Base-by-base conservation (phyloP, 2,329 filamentous ascomycete species). In the Monosporascus sp. region DNA sequence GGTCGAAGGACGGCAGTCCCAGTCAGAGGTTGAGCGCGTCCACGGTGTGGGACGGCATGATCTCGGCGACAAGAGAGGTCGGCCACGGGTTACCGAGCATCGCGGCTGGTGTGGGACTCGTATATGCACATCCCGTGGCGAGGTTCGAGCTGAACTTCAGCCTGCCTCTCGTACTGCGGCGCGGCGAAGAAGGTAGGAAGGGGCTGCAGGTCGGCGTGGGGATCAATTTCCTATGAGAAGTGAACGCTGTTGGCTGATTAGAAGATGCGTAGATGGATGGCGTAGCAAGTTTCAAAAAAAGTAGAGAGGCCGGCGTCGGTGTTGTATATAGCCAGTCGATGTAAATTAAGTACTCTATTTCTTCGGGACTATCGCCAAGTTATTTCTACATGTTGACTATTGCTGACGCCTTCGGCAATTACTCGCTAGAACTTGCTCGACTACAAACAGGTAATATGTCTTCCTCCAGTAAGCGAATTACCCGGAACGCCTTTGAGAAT, bases 71-170 rank as follows among this genome's bases (percentile, higher is more conserved):
- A 14, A 77, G 76, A 5, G 87, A 93, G 56, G 73, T 97, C 17
- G 76, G 80, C 20, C 87, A 85, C 51, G 91, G 90, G 4, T 71
- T 91, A 27, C 94, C 94, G 0, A 97, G 90, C 68, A 77, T 91
- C 36, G 88, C 93, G 2, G 93, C 91, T 1, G 94, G 94, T 26
- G 74, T 97, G 14, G 94, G 94, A 0, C 75, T 99, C 22, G 92
- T 99, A 1, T 99, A 99, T 69, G 94, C 92, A 3, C 93, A 97
- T 66, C 92, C 92, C 0, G 87, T 93, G 20, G 94, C 94, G 11
- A 78, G 94, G 52, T 97, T 99, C 59, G 94, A 99, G 76, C 77
- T 99, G 61, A 99, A 99, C 73, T 96, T 99, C 69, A 91, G 89
- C 63, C 71, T 99, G 61, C 94, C 94, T 1, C 70, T 99, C 55